These are phyloP conservation scores for Nakazawaea peltata DNA, from an alignment of 805 yeast species.

Conservation along the genomic window DNA sequence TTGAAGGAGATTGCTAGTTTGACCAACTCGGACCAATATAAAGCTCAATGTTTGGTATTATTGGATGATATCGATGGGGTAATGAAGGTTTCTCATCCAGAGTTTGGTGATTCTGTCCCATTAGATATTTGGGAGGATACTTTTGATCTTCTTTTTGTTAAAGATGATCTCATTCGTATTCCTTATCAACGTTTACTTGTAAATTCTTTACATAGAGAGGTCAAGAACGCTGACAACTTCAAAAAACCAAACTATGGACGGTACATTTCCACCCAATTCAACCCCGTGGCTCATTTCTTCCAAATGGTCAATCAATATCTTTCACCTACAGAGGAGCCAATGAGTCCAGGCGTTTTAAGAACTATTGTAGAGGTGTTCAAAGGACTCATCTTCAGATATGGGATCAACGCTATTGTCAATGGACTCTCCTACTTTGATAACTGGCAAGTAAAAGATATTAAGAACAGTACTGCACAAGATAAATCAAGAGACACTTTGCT, in stretches of 20 bases:
- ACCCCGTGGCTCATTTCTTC: conserved; percentile 31
- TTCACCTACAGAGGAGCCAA: no score
- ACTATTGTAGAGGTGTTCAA: no score
- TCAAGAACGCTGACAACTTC: conserved; percentile 7
- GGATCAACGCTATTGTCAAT: conserved; percentile 38
- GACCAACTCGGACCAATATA: conserved; percentile 13
- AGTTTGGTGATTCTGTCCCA: conserved; percentile 11
- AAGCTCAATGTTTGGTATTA: conserved; percentile 10
- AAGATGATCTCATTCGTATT: no score
- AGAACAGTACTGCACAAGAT: conserved; percentile 1
- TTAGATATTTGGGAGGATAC: conserved; percentile 11
- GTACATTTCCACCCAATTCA: conserved; percentile 32
- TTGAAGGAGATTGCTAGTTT: conserved; percentile 32
- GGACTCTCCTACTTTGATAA: conserved; percentile 36
- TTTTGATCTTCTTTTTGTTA: conserved; percentile 2
- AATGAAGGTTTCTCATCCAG: conserved; percentile 10
- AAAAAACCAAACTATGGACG: conserved; percentile 32
- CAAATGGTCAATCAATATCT: conserved; percentile 23
- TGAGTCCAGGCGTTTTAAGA: no score
- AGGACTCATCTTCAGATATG: conserved; percentile 28
- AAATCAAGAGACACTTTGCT: conserved; percentile 25
- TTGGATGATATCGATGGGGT: conserved; percentile 20
- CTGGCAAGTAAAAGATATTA: conserved; percentile 27
- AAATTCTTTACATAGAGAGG: no score
- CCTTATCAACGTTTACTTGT: no score